Conservation (phyloP, 768 basidiomycete species). For the Tephrocybe sp. region DNA sequence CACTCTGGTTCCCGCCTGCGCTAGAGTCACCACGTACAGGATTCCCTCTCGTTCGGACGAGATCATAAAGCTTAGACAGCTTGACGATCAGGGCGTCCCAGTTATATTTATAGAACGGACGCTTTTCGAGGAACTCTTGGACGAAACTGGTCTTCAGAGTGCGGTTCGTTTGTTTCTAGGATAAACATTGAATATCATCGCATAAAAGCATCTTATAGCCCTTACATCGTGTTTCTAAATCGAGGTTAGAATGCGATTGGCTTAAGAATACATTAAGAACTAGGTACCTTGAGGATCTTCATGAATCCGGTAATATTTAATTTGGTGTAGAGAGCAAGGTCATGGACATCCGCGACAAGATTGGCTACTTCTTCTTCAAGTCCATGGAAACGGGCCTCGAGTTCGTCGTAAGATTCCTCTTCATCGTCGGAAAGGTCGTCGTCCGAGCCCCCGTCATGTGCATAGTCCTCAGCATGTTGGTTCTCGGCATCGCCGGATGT, state of each 20-base stretch:
- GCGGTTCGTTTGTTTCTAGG: constrained; percentile 88
- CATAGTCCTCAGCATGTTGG: constrained; percentile 49
- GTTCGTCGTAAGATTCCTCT: constrained; percentile 63
- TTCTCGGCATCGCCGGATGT: constrained; percentile 53
- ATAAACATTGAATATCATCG: too few species aligned
- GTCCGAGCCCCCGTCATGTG: constrained; percentile 71
- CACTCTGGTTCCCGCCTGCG: constrained; percentile 94
- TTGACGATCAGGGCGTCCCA: constrained; percentile 97
- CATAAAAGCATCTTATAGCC: not conserved
- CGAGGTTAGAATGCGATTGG: constrained; percentile 7
- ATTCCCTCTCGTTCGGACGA: constrained; percentile 93
- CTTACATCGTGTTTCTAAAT: constrained; percentile 88
- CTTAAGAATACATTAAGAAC: not conserved
- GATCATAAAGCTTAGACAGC: constrained; percentile 91
- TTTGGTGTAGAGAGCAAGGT: constrained; percentile 90
- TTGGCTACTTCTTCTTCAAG: constrained; percentile 94
- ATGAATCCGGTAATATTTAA: constrained; percentile 98
- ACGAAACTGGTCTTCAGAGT: constrained; percentile 86
- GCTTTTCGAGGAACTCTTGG: constrained; percentile 88
- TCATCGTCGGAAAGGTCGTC: constrained; percentile 52
- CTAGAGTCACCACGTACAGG: constrained; percentile 92
- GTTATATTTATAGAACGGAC: constrained; percentile 96
- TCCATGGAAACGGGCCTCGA: constrained; percentile 84
- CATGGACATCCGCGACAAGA: constrained; percentile 91
- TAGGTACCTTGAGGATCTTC: constrained; percentile 87